These are phyloP conservation scores for Syzygium syzygioides DNA, from an alignment of 441 rosid genomes.

Conservation along the genomic window DNA sequence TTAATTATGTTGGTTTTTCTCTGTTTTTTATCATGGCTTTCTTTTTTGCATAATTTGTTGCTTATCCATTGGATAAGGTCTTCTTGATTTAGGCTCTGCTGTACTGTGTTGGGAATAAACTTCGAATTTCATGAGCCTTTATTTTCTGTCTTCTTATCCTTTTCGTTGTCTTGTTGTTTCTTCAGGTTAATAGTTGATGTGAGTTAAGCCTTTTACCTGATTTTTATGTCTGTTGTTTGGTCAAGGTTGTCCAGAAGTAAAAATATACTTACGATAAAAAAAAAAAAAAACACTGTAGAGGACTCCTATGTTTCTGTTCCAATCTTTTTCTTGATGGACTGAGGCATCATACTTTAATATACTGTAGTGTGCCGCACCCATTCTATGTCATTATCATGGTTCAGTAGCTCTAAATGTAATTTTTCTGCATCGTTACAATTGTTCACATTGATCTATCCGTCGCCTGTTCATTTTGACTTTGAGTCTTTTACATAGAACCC, in stretches of 20 bases:
- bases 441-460: not conserved
- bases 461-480: not conserved
- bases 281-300: not conserved
- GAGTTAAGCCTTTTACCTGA: not conserved
- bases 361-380: not conserved
- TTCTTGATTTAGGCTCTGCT: not conserved
- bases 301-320: not conserved
- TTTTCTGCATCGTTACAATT: not conserved
- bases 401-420: not conserved
- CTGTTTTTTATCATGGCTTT: not conserved
- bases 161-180: not conserved
- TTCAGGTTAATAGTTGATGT: not conserved
- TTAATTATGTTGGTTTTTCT: not conserved
- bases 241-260: not conserved
- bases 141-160: not conserved
- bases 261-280: not conserved
- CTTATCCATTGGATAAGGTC: not conserved
- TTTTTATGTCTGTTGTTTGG: not conserved
- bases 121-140: not conserved
- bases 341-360: not conserved
- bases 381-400: not conserved
- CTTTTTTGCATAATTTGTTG: not conserved
- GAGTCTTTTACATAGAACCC: not conserved
- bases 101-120: not conserved
- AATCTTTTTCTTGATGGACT: not conserved